Conservation (phyloP, 768 basidiomycete species). For the Tricholoma matsutake region DNA sequence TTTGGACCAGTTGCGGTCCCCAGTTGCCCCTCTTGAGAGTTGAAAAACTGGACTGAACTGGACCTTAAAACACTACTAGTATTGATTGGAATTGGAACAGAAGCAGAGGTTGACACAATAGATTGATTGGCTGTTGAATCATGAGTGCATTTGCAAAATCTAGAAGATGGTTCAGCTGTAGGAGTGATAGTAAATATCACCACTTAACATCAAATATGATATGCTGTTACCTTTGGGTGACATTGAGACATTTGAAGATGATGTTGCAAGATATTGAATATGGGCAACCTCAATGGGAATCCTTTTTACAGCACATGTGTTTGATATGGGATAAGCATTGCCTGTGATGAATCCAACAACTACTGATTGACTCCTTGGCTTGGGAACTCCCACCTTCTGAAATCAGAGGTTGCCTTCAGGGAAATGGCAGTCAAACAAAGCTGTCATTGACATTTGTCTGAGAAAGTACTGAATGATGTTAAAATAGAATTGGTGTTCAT, state of each 20-base stretch:
- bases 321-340: no score
- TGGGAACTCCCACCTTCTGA: not conserved
- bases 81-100: no score
- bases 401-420: not conserved
- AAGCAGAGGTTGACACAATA: not conserved
- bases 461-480: not conserved
- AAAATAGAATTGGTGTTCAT: not conserved
- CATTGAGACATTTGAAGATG: not conserved
- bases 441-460: not conserved
- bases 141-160: not conserved
- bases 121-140: not conserved
- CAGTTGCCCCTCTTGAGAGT: no score
- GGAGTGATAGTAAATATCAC: not conserved
- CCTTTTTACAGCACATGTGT: not conserved
- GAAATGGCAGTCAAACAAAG: not conserved
- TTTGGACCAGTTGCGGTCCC: no score
- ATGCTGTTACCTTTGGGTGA: no score
- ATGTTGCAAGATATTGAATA: not conserved
- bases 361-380: not conserved
- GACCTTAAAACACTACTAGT: no score
- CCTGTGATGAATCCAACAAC: not conserved
- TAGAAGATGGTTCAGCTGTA: not conserved
- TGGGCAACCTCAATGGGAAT: not conserved
- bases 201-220: no score
- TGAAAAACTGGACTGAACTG: no score